phyloP scores from a whole-genome alignment of 2,329 filamentous ascomycete species.

The Pyrenochaeta sp. region DNA sequence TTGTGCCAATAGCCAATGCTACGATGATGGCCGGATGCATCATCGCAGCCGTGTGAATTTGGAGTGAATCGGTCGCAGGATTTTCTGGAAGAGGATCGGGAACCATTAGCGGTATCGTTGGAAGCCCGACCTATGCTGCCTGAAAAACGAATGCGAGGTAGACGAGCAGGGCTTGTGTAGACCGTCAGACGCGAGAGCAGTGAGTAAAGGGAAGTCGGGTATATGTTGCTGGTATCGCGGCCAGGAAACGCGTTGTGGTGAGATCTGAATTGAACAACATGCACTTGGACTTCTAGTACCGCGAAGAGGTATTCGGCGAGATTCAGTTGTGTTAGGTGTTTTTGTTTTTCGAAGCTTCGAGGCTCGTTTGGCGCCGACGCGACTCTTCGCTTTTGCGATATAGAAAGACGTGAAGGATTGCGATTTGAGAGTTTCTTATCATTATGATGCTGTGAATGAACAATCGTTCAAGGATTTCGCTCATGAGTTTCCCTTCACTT shows the following conservation, averaged over 20 bases:
- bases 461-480: no score
- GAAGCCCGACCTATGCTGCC: background rate
- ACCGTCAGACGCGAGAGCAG: background rate
- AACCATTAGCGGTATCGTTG: background rate
- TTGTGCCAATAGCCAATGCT: background rate
- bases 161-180: background rate
- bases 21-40: constrained; percentile 10
- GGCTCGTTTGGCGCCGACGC: no score
- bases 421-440: no score
- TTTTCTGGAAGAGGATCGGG: background rate
- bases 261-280: background rate
- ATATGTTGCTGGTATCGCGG: background rate
- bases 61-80: background rate
- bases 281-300: no score
- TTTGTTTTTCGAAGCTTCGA: no score
- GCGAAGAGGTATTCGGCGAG: no score
- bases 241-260: background rate
- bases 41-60: background rate
- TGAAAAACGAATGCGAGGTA: background rate
- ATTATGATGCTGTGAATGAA: no score
- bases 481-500: no score
- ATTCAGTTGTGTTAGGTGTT: no score
- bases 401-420: no score
- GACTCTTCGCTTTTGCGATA: no score
- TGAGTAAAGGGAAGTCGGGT: background rate